Evolutionary conservation across 2,329 filamentous ascomycete genomes (phyloP).

Genomic region (Fusarium sp.): DNA sequence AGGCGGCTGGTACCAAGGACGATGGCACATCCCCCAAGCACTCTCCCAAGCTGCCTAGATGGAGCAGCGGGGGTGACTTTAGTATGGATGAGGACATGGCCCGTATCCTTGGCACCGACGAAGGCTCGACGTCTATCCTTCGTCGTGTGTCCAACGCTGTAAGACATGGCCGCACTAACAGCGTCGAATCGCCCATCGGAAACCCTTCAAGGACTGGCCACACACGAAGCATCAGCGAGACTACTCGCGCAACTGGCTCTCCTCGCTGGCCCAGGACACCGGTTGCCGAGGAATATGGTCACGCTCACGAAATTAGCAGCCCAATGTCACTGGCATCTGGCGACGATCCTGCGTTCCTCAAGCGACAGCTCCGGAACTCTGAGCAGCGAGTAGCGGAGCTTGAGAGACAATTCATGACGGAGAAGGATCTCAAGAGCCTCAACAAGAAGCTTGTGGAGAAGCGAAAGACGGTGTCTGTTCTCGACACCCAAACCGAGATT

Average conservation of each 20-base stretch:
- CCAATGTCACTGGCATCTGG: conserved; percentile 73
- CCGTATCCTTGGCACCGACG: conserved; percentile 84
- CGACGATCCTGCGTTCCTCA: conserved; percentile 76
- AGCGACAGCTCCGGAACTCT: conserved; percentile 82
- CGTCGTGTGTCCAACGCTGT: conserved; percentile 93
- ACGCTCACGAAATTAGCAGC: conserved; percentile 75
- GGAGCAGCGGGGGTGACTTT: conserved; percentile 86
- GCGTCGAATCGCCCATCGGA: conserved; percentile 69
- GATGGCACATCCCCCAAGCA: conserved; percentile 58
- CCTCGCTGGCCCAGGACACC: conserved; percentile 79
- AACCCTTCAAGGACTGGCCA: conserved; percentile 61
- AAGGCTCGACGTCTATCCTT: conserved; percentile 82
- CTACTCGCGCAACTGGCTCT: conserved; percentile 72
- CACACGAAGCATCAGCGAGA: conserved; percentile 74
- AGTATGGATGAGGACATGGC: conserved; percentile 97
- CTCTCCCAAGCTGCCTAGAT: conserved; percentile 77
- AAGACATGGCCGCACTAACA: conserved; percentile 90
- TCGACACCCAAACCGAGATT: conserved; percentile 95
- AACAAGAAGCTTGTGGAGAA: conserved; percentile 93
- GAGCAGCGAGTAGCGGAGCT: conserved; percentile 90
- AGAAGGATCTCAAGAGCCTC: conserved; percentile 77
- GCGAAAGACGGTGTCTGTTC: conserved; percentile 91
- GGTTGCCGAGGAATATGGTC: conserved; percentile 64
- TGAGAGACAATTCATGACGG: conserved; percentile 78
- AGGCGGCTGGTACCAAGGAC: conserved; percentile 60